phyloP scores from a whole-genome alignment of 139 green algal species.

The Zygnema cylindricum region DNA sequence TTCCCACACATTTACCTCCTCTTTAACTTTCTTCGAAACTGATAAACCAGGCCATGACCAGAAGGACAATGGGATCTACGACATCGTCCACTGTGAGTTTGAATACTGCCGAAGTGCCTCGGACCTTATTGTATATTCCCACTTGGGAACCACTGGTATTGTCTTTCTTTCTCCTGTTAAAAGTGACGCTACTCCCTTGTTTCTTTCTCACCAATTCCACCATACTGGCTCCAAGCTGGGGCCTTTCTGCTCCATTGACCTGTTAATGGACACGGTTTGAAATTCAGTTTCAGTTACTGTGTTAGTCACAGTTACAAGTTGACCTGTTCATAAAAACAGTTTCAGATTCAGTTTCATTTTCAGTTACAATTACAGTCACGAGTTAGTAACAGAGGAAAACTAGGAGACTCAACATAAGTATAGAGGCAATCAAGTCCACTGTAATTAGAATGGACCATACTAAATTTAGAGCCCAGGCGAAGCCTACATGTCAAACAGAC shows the following conservation, averaged over 20 bases:
- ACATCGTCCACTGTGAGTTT: background rate
- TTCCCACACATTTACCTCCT: background rate
- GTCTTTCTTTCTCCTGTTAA: slow-evolving; percentile 3
- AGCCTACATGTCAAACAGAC: no score
- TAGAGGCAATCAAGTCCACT: no score
- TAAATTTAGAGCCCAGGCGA: no score
- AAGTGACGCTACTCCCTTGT: background rate
- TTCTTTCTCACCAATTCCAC: slow-evolving; percentile 6
- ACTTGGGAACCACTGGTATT: background rate
- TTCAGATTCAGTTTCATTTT: no score
- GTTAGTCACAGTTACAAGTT: no score
- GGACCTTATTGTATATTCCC: slow-evolving; percentile 13
- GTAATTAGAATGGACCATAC: no score
- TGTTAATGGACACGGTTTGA: background rate
- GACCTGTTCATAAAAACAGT: no score
- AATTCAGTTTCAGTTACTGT: no score
- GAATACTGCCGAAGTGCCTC: background rate
- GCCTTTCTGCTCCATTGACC: slow-evolving; percentile 10
- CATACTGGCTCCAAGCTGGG: slow-evolving; percentile 22
- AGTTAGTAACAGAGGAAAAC: no score
- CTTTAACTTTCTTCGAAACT: background rate
- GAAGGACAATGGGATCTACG: slow-evolving; percentile 28
- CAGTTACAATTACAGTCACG: no score
- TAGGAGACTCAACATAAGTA: no score
- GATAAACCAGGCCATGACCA: slow-evolving; percentile 22